Conservation (phyloP, 306 rosid species). For the Myrica gale region DNA sequence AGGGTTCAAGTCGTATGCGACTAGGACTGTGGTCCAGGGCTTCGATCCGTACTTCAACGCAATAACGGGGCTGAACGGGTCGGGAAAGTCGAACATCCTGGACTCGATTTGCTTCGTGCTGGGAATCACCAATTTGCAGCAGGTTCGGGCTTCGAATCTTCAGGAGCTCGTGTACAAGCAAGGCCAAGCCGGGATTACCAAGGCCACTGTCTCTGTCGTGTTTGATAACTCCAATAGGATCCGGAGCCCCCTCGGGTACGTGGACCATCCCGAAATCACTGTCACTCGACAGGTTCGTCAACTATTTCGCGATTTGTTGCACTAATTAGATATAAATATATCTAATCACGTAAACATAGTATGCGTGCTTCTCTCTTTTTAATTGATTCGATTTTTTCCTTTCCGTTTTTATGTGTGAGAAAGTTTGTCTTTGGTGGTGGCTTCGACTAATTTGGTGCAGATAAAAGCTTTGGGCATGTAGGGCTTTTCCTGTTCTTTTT, state of each 20-base stretch:
- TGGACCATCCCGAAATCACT: slow-evolving; percentile 71
- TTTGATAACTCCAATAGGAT: slow-evolving; percentile 67
- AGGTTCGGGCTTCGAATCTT: slow-evolving; percentile 89
- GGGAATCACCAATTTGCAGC: slow-evolving; percentile 90
- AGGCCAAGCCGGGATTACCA: slow-evolving; percentile 97
- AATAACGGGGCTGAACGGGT: slow-evolving; percentile 87
- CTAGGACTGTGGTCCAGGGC: slow-evolving; percentile 83
- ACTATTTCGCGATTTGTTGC: background rate
- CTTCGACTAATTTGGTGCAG: background rate
- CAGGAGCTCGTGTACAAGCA: slow-evolving; percentile 97
- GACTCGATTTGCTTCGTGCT: slow-evolving; percentile 89
- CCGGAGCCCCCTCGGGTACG: slow-evolving; percentile 91
- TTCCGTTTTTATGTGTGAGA: background rate
- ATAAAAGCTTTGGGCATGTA: background rate
- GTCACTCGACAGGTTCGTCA: slow-evolving; percentile 83
- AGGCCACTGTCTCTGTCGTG: slow-evolving; percentile 84
- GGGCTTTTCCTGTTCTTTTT: background rate
- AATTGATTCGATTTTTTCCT: background rate
- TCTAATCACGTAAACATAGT: background rate
- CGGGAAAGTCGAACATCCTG: slow-evolving; percentile 93
- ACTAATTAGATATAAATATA: no score
- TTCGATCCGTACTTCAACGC: slow-evolving; percentile 90
- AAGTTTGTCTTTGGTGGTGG: background rate
- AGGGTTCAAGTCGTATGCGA: slow-evolving; percentile 98
- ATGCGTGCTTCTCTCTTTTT: background rate